A percentile compares a stretch with the other conserved stretches of the same genome.
These are phyloP conservation scores for Silene coronaria DNA, from an alignment of 179 eudicot genomes.

Conservation along the genomic window DNA sequence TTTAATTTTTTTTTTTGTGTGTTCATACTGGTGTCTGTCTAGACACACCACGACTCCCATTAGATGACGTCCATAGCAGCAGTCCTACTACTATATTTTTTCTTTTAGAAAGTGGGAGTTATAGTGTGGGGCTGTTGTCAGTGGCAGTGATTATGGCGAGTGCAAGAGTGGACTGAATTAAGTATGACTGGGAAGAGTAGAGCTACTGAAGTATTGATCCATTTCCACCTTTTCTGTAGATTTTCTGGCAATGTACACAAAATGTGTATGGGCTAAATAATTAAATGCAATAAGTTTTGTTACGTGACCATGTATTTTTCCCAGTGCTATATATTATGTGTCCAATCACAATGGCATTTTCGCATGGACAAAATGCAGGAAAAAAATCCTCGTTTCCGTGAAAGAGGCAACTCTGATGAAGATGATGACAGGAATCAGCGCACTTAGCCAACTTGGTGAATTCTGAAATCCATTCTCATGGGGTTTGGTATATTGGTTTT, in stretches of 20 bases:
- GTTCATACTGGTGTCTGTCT: background rate
- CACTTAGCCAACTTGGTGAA: background rate
- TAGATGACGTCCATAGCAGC: background rate
- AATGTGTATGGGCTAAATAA: background rate
- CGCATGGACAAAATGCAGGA: conserved; percentile 42
- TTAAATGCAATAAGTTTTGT: background rate
- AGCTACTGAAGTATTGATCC: background rate
- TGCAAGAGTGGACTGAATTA: too few species aligned
- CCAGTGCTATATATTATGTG: background rate
- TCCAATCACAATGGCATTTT: background rate
- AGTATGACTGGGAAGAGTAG: background rate
- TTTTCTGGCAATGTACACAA: background rate
- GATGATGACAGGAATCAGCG: conserved; percentile 64
- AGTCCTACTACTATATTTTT: background rate
- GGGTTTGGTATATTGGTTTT: conserved; percentile 5
- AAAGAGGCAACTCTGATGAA: conserved; percentile 78
- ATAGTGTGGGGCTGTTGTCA: background rate
- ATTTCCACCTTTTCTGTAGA: background rate
- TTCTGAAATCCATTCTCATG: background rate
- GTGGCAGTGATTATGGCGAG: too few species aligned
- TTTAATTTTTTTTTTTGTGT: too few species aligned
- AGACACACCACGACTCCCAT: background rate
- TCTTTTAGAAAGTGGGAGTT: background rate
- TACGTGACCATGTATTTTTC: background rate
- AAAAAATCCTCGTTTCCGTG: conserved; percentile 94